Base-by-base conservation (phyloP, 345 rosid species). In the Boechera retrofracta region DNA sequence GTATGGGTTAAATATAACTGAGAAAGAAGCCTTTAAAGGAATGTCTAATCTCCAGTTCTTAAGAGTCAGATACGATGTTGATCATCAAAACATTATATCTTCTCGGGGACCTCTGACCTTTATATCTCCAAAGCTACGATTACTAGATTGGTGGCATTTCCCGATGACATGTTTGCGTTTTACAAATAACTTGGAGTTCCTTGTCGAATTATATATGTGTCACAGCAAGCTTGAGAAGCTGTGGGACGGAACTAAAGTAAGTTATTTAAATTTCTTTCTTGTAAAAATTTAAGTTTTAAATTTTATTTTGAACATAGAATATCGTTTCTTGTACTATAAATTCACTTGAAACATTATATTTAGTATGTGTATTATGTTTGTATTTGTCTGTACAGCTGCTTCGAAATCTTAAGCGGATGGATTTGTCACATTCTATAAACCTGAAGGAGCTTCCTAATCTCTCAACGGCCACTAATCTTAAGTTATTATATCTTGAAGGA, bases 11-110 rank as follows among this genome's bases (percentile, higher is more conserved):
- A 2, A 11, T 28, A 41, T 71, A 31, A 11, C 10, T 13, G 31
- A 47, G 28, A 16, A 6, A 21, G 24, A 21, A 18, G 36, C 16
- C 12, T 72, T 80, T 38, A 3, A 11, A 57, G 47, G 24, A 10
- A 76, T 76, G 72, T 2, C 1, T 10, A 72, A 72, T 77, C 81
- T 77, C 29, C 64, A 47, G 64, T 51, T 67, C 29, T 60, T 80
- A 4, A 76, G 64, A 5, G 24, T 76, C 11, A 21, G 24, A 21
- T 21, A 21, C 1, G 24, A 21, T 21, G 24, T 21, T 21, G 24
- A 21, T 21, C 24, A 21, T 21, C 24, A 28, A 28, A 28, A 28
- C 29, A 28, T 28, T 28, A 28, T 28, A 28, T 28, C 29, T 28
- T 28, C 29, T 28, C 29, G 3, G 29, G 29, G 29, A 28, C 29